Evolutionary conservation across 495 filamentous ascomycete genomes (phyloP).

Genomic region (Lophium mytilinum): DNA sequence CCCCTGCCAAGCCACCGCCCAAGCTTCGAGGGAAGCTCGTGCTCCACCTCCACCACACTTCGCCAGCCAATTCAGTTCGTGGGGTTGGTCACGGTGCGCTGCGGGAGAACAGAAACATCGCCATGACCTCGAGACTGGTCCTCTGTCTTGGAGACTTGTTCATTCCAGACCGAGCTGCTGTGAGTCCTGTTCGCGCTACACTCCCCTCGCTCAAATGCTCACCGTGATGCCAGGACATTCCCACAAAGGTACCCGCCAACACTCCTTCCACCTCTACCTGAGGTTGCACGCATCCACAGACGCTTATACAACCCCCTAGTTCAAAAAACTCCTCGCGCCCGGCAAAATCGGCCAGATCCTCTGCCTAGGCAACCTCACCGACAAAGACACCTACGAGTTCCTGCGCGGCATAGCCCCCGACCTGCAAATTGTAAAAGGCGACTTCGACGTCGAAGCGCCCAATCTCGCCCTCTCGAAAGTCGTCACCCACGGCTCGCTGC

Average conservation of each 20-base stretch:
- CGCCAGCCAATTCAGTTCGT: no score
- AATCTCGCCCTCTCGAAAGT: conserved; percentile 88
- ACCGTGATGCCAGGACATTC: conserved; percentile 60
- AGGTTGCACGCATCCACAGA: conserved; percentile 7
- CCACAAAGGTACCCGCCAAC: conserved; percentile 60
- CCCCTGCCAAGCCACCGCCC: no score
- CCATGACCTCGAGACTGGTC: conserved; percentile 74
- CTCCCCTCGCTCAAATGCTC: not conserved
- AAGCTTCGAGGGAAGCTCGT: no score
- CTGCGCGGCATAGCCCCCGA: conserved; percentile 86
- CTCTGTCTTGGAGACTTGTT: conserved; percentile 95
- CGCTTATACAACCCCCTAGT: conserved; percentile 45
- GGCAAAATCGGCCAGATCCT: conserved; percentile 98
- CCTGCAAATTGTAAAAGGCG: conserved; percentile 89
- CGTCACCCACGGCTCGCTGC: conserved; percentile 84
- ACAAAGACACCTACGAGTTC: conserved; percentile 89
- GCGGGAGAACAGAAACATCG: not conserved
- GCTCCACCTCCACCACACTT: no score
- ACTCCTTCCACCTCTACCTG: conserved; percentile 1
- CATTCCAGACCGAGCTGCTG: conserved; percentile 91
- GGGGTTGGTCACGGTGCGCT: not conserved
- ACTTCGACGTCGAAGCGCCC: conserved; percentile 87
- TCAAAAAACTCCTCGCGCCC: conserved; percentile 94
- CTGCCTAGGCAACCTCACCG: conserved; percentile 94
- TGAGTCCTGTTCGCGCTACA: conserved; percentile 33